Evolutionary conservation across 192 early-diverging fungal genomes (phyloP).

Genomic region (Umbelopsis isabellina): DNA sequence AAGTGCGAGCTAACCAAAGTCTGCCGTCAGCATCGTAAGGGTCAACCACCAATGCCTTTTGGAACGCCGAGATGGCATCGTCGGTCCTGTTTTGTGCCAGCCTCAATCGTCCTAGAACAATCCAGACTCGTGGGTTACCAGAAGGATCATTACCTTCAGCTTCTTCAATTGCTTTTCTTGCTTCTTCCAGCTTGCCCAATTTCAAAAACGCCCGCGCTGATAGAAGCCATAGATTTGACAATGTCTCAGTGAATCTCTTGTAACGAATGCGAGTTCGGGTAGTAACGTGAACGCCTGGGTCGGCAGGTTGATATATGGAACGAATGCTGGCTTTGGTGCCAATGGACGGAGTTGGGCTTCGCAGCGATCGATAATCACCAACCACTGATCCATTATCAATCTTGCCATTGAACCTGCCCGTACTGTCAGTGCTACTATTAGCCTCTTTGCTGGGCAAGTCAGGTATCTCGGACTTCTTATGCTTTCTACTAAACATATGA

Average conservation of each 20-base stretch:
- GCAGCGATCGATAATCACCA: constrained; percentile 26
- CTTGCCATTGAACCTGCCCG: not conserved
- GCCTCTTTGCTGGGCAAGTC: too few species aligned
- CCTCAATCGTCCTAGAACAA: constrained; percentile 49
- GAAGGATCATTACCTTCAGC: constrained; percentile 53
- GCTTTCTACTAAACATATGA: constrained; percentile 27
- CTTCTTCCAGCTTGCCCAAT: constrained; percentile 55
- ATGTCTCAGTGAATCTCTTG: constrained; percentile 45
- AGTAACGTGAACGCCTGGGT: constrained; percentile 31
- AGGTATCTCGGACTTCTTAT: too few species aligned
- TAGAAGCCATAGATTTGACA: constrained; percentile 59
- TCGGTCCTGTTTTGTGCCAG: constrained; percentile 41
- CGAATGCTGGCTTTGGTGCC: constrained; percentile 26
- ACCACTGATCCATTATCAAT: not conserved
- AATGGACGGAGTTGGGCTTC: constrained; percentile 44
- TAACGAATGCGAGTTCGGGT: constrained; percentile 42
- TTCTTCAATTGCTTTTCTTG: constrained; percentile 56
- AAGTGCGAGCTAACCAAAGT: constrained; percentile 49
- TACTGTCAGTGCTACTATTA: not conserved
- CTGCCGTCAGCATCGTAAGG: constrained; percentile 44
- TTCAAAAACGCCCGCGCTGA: constrained; percentile 54
- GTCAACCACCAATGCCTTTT: constrained; percentile 52
- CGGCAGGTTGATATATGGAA: constrained; percentile 40
- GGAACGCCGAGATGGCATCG: constrained; percentile 48
- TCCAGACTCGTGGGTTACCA: constrained; percentile 57